phyloP scores from a whole-genome alignment of 2,329 filamentous ascomycete genomes.

The Metarhizium anisopliae region DNA sequence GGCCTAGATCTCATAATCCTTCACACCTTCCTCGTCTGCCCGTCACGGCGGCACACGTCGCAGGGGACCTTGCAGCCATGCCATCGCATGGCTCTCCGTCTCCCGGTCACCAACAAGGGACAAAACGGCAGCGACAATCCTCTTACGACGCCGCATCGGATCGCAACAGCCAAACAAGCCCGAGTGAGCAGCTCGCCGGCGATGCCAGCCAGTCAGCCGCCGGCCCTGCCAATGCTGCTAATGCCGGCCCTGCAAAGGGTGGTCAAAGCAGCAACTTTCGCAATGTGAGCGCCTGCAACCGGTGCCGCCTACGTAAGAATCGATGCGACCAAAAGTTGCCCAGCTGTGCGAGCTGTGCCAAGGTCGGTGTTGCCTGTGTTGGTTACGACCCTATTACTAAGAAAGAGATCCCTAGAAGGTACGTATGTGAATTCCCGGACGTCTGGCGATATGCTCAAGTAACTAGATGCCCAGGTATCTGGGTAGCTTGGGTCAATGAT shows the following conservation, averaged over 20 bases:
- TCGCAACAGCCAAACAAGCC: conserved; percentile 19
- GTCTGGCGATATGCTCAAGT: no score
- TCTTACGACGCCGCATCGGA: conserved; percentile 40
- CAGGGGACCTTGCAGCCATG: conserved; percentile 17
- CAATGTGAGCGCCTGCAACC: conserved; percentile 90
- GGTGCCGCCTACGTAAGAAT: conserved; percentile 87
- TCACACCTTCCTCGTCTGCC: neutral
- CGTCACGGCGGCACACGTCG: neutral
- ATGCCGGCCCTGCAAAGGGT: conserved; percentile 26
- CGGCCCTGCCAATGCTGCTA: neutral
- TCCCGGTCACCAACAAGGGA: conserved; percentile 36
- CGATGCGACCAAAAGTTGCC: conserved; percentile 89
- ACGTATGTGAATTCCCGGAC: conserved; percentile 32
- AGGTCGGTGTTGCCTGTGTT: conserved; percentile 84
- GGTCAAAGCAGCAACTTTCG: conserved; percentile 62
- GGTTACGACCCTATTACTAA: conserved; percentile 96
- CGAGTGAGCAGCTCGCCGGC: conserved; percentile 21
- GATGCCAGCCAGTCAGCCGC: conserved; percentile 1
- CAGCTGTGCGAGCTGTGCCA: conserved; percentile 84
- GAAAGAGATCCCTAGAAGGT: conserved; percentile 86
- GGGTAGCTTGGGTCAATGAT: neutral
- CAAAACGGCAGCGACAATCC: conserved; percentile 48
- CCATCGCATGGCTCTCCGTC: conserved; percentile 41
- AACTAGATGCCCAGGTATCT: no score
- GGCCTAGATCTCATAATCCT: neutral